Evolutionary conservation across 192 early-diverging fungal genomes (phyloP), one percentile per base, ranked within the genome.

Genomic region (Gaertneriomyces sp.): DNA sequence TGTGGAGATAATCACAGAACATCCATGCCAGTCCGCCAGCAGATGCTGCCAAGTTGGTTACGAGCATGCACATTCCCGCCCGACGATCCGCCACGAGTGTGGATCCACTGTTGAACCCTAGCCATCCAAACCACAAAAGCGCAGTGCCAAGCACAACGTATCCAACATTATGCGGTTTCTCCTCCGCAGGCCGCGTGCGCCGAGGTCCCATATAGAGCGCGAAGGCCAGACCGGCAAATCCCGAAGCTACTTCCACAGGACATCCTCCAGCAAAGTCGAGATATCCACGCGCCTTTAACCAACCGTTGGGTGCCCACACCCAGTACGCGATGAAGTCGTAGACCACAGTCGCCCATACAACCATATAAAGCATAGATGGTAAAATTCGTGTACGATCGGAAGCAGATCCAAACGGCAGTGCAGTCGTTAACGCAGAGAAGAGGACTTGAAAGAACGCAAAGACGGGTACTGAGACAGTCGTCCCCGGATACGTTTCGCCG

Each of bases 111-210:
- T 95, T 95, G 75, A 94, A 95, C 0, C 88, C 91, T 52, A 63
- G 88, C 91, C 92, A 95, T 42, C 93, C 93, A 69, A 96, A 93
- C 88, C 92, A 93, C 53, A 96, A 71, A 33, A 94, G 74, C 9
- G 89, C 79, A 19, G 87, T 85, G 5, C 92, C 93, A 20, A 94
- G 78, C 63, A 92, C 83, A 20, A 96, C 90, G 80, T 88, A 88
- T 14, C 89, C 81, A 38, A 91, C 82, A 69, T 90, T 92, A 71
- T 93, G 90, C 25, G 91, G 88, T 53, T 89, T 82, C 45, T 85
- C 85, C 42, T 87, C 84, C 49, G 83, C 75, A 63, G 77, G 74
- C 56, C 80, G 76, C n/a, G 77, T 76, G 45, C 81, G 80, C 50
- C 93, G 87, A 71, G 88, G 87, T 58, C 93, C 93, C 45, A 93